Percentiles rank a stretch among this genome's conserved stretches.
These are phyloP conservation scores for Yamadazyma insecticola DNA, from an alignment of 805 yeast species.

Conservation along the genomic window DNA sequence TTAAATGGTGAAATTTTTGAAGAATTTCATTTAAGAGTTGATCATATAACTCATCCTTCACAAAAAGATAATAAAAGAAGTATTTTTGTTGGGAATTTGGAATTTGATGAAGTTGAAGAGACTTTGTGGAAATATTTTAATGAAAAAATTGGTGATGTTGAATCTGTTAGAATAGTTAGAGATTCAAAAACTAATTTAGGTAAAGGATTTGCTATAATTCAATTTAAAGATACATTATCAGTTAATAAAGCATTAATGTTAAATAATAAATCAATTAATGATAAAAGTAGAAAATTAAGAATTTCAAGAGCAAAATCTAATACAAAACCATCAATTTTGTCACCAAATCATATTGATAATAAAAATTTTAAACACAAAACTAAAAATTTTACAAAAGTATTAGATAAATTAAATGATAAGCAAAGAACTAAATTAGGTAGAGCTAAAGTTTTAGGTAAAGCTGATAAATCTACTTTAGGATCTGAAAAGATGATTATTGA, in stretches of 20 bases:
- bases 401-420: constrained; percentile 45
- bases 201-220: constrained; percentile 96
- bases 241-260: constrained; percentile 80
- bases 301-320: constrained; percentile 53
- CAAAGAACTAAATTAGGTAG: constrained; percentile 79
- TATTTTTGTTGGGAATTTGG: constrained; percentile 89
- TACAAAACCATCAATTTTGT: constrained; percentile 37
- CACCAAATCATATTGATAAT: constrained; percentile 42
- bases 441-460: constrained; percentile 73
- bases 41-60: constrained; percentile 88
- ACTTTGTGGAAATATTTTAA: constrained; percentile 78
- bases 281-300: constrained; percentile 58
- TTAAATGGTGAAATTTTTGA: constrained; percentile 67
- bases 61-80: constrained; percentile 79
- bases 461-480: constrained; percentile 71
- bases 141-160: constrained; percentile 51
- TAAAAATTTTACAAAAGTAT: constrained; percentile 8
- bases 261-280: constrained; percentile 58
- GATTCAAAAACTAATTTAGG: constrained; percentile 94
- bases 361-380: constrained; percentile 19
- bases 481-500: constrained; percentile 47
- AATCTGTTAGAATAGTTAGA: constrained; percentile 84
- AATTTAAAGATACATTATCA: constrained; percentile 66
- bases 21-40: constrained; percentile 80
- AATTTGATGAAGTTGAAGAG: constrained; percentile 91